Evolutionary conservation across 1,284 basidiomycete species (phyloP).

Genomic region (Apiotrichum montevideense): DNA sequence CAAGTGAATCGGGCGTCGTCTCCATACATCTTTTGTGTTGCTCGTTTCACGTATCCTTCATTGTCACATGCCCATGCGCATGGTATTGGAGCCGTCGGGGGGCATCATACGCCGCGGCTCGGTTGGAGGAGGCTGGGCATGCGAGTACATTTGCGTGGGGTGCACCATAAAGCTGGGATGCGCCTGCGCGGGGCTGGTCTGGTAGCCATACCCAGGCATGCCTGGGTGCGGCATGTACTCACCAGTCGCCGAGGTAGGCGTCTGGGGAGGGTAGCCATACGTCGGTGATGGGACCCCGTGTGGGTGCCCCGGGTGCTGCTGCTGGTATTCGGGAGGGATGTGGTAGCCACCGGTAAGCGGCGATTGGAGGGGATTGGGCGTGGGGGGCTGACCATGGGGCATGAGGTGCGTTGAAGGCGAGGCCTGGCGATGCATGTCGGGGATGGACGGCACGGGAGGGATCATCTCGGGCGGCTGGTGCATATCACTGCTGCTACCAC

Average conservation of each 20-base stretch:
- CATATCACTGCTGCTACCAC: background rate
- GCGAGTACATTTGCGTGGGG: background rate
- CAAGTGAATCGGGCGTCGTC: too few species aligned
- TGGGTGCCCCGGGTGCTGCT: conserved; percentile 12
- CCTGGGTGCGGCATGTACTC: conserved; percentile 5
- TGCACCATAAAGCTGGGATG: conserved; percentile 13
- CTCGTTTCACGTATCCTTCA: background rate
- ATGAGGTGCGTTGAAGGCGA: conserved; percentile 19
- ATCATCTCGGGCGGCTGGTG: conserved; percentile 18
- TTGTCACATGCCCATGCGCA: conserved; percentile 31
- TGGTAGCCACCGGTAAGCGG: conserved; percentile 33
- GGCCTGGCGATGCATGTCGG: conserved; percentile 33
- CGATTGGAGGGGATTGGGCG: conserved; percentile 21
- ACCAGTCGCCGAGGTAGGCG: conserved; percentile 11
- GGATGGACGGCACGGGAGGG: conserved; percentile 39
- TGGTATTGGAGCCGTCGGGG: conserved; percentile 2
- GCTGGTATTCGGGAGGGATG: conserved; percentile 31
- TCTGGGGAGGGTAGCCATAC: conserved; percentile 14
- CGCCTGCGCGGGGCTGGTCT: conserved; percentile 17
- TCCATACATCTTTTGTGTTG: too few species aligned
- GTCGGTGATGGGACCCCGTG: conserved; percentile 16
- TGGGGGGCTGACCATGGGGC: conserved; percentile 12
- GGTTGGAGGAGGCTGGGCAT: conserved; percentile 15
- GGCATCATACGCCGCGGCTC: conserved; percentile 19
- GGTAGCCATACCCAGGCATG: conserved; percentile 19